These are phyloP conservation scores for Arachnopeziza araneosa DNA, from an alignment of 2,329 filamentous ascomycete genomes.

Conservation along the genomic window DNA sequence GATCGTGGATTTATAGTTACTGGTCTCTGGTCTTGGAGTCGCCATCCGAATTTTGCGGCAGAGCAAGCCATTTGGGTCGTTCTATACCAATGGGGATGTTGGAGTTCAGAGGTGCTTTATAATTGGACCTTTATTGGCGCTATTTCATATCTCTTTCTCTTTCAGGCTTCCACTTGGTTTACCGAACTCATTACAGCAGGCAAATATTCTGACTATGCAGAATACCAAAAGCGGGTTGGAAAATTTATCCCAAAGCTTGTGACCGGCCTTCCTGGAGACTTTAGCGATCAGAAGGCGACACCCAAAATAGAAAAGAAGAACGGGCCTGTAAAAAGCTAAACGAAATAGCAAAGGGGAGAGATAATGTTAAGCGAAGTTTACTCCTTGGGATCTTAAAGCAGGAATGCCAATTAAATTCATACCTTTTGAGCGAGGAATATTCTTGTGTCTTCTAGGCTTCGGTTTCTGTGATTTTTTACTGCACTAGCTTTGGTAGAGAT, in stretches of 20 bases:
- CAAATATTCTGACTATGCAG: constrained; percentile 84
- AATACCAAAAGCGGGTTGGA: constrained; percentile 78
- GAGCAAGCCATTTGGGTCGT: constrained; percentile 88
- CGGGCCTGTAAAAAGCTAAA: constrained; percentile 1
- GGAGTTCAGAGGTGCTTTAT: constrained; percentile 61
- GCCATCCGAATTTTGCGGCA: constrained; percentile 91
- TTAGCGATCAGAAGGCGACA: constrained; percentile 22
- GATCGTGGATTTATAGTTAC: constrained; percentile 83
- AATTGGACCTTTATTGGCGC: constrained; percentile 77
- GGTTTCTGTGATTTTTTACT: neutral
- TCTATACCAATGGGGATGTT: constrained; percentile 84
- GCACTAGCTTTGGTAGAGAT: neutral
- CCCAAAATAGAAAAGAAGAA: constrained; percentile 15
- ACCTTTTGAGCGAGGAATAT: neutral
- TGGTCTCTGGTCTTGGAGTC: constrained; percentile 80
- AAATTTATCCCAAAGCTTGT: constrained; percentile 64
- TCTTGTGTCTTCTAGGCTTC: neutral
- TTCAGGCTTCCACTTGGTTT: constrained; percentile 83
- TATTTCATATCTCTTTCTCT: constrained; percentile 67
- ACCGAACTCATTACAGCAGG: constrained; percentile 74
- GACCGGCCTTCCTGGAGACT: constrained; percentile 22
- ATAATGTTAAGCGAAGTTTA: neutral
- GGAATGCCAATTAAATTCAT: neutral
- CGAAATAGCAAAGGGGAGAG: neutral
- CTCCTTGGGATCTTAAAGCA: neutral